Percentiles rank a stretch among this genome's conserved stretches.
phyloP scores from a whole-genome alignment of 2,329 filamentous ascomycete genomes.

The Cytospora piceae region DNA sequence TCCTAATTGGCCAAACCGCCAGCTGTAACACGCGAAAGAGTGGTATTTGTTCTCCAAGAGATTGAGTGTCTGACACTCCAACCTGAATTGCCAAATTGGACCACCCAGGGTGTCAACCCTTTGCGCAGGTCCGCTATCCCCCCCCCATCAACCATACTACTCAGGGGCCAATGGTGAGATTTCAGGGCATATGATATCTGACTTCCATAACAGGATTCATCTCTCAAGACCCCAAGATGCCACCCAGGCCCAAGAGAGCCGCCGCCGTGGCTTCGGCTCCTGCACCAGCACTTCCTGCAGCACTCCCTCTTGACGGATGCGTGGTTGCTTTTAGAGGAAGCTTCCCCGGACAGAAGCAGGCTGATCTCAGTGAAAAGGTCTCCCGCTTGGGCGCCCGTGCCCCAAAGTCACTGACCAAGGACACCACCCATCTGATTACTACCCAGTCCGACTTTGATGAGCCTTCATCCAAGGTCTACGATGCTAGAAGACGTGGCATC shows the following conservation, averaged over 20 bases:
- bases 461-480: conserved; percentile 54
- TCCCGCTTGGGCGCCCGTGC: conserved; percentile 53
- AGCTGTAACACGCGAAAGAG: too few relatives aligned
- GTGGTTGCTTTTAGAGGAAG: conserved; percentile 63
- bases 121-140: too few relatives aligned
- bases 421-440: conserved; percentile 62
- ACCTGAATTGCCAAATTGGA: too few relatives aligned
- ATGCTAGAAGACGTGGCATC: conserved; percentile 51
- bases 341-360: conserved; percentile 59
- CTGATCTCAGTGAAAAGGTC: conserved; percentile 50
- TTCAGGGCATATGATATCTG: too few relatives aligned
- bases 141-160: too few relatives aligned
- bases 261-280: conserved; percentile 29
- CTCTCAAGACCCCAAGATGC: conserved; percentile 10
- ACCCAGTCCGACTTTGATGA: conserved; percentile 56
- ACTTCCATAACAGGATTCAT: not conserved
- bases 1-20: too few relatives aligned
- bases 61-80: too few relatives aligned
- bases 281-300: conserved; percentile 22
- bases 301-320: conserved; percentile 49
- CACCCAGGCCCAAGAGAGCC: conserved; percentile 24
- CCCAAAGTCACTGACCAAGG: conserved; percentile 50
- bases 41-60: too few relatives aligned
- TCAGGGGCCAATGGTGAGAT: too few relatives aligned
- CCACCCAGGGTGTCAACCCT: too few relatives aligned